Base-by-base conservation (phyloP, 2,329 filamentous ascomycete species). In the Claviceps spartinae region DNA sequence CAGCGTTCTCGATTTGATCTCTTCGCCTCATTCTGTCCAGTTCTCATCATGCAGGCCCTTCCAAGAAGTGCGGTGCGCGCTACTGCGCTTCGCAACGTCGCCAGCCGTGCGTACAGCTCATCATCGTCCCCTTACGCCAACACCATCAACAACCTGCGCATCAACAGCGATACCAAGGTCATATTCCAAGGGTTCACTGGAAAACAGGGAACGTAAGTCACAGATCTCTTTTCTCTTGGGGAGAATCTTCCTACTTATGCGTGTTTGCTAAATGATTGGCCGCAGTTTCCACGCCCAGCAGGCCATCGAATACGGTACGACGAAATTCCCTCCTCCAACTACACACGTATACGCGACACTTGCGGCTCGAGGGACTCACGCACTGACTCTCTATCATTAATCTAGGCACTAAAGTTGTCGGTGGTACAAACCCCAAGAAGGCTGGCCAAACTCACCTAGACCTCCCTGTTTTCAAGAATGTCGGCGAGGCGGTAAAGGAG, bases 401-500 rank as follows among this genome's bases (percentile, higher is more conserved):
- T 56, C 37, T 54, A 94, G 88, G 91, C 69, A 98, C 93, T 63
- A 91, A 95, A 69, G 88, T 98, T 60, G 89, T 98, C 60, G 93
- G 93, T 70, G 93, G 93, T 67, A 97, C 91, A 66, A 97, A 97
- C 77, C 93, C 93, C 68, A 97, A 95, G 81, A 98, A 98, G 78
- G 93, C 93, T 60, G 93, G 93, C 66, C 74, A 81, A 64, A 84
- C 82, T 67, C 93, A 98, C 72, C 82, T 98, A 57, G 88, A 83
- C 67, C 85, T 86, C 61, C 93, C 93, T 54, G 93, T 98, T 65
- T 98, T 97, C 73, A 86, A 82, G 64, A 91, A 80, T 63, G 93
- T 98, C 61, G 73, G 74, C 61, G 89, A 98, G 52, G 93, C 87
- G 58, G 82, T 95, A 59, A 93, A 90, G 78, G 75, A 89, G 72